Conservation (phyloP, 164 flowering plant genomes). For the Pachysandra terminalis region DNA sequence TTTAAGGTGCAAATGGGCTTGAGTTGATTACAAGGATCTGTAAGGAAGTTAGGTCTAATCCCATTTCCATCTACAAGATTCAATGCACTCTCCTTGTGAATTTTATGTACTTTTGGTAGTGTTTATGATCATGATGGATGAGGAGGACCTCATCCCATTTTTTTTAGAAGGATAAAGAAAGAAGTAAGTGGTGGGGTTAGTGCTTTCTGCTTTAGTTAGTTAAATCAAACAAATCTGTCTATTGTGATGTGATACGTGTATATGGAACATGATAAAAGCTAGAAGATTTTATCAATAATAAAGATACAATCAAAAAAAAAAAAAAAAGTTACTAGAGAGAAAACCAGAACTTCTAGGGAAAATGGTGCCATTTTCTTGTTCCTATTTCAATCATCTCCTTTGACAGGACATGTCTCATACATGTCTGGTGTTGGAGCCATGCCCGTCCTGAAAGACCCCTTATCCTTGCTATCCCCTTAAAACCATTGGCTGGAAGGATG, state of each 20-base stretch:
- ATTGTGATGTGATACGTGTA: slow-evolving; percentile 20
- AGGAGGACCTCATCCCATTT: slow-evolving; percentile 12
- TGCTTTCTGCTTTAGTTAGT: slow-evolving; percentile 18
- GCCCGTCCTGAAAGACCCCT: slow-evolving; percentile 15
- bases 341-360: neutral
- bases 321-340: neutral
- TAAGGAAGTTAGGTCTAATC: slow-evolving; percentile 19
- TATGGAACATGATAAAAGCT: slow-evolving; percentile 6
- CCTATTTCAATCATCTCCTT: slow-evolving; percentile 2
- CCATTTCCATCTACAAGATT: slow-evolving; percentile 29
- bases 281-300: slow-evolving; percentile 8
- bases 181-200: slow-evolving; percentile 18
- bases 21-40: slow-evolving; percentile 21
- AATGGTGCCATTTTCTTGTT: slow-evolving; percentile 10
- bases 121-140: slow-evolving; percentile 12
- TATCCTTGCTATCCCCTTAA: slow-evolving; percentile 8
- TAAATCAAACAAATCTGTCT: slow-evolving; percentile 18
- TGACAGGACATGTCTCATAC: slow-evolving; percentile 39
- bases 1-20: slow-evolving; percentile 11
- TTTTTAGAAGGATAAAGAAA: slow-evolving; percentile 4
- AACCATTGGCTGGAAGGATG: slow-evolving; percentile 11
- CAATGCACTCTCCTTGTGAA: slow-evolving; percentile 29
- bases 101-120: slow-evolving; percentile 2
- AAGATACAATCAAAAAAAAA: neutral
- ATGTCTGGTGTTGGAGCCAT: slow-evolving; percentile 31